Conservation (phyloP, 2,329 filamentous ascomycete genomes). For the Dactylellina drechsleri region DNA sequence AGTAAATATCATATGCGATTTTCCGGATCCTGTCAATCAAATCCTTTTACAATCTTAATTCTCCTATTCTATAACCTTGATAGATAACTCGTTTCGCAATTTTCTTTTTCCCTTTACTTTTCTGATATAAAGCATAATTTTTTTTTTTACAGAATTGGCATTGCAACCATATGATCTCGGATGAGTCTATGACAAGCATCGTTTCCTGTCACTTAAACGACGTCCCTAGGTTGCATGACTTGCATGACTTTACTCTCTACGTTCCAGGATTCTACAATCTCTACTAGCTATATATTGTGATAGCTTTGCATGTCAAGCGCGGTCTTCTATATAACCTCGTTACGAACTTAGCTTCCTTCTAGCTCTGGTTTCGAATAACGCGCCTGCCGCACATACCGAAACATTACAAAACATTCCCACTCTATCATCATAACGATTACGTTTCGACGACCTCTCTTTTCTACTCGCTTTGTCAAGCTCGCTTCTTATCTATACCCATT, state of each 20-base stretch:
- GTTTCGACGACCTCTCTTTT: neutral
- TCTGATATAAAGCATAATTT: slow-evolving; percentile 14
- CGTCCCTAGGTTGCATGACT: slow-evolving; percentile 16
- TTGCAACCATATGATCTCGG: slow-evolving; percentile 7
- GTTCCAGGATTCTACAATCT: slow-evolving; percentile 23
- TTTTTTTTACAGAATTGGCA: slow-evolving; percentile 7
- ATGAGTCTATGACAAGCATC: slow-evolving; percentile 50
- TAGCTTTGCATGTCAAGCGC: slow-evolving; percentile 17
- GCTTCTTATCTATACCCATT: slow-evolving; percentile 14
- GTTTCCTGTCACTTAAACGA: slow-evolving; percentile 44
- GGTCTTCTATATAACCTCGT: slow-evolving; percentile 31
- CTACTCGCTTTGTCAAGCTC: neutral
- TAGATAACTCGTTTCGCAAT: neutral
- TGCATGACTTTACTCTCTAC: slow-evolving; percentile 31
- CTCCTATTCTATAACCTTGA: slow-evolving; percentile 41
- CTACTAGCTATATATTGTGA: slow-evolving; percentile 13
- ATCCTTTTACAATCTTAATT: slow-evolving; percentile 39
- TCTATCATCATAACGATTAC: slow-evolving; percentile 20
- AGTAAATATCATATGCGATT: slow-evolving; percentile 22
- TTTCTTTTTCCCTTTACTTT: neutral
- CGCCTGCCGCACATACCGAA: neutral
- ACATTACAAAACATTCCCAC: neutral
- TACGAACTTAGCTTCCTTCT: slow-evolving; percentile 4
- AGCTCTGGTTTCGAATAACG: slow-evolving; percentile 19
- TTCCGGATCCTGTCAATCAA: slow-evolving; percentile 45